Percentiles rank a stretch among this genome's conserved stretches.
phyloP scores from a whole-genome alignment of 768 basidiomycete species.

The Suillus subalutaceus region DNA sequence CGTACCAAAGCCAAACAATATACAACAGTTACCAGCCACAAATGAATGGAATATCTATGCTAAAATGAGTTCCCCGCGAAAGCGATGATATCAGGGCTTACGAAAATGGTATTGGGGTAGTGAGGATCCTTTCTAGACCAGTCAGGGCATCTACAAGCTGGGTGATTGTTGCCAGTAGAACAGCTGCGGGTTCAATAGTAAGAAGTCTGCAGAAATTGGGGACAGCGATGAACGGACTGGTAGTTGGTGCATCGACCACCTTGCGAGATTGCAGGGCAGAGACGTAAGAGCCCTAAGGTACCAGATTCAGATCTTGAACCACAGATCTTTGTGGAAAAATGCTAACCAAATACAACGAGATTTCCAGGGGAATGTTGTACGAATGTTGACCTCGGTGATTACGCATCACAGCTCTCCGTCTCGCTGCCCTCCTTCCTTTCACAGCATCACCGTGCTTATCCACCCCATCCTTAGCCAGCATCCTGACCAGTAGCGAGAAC shows the following conservation, averaged over 20 bases:
- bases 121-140: conserved; percentile 71
- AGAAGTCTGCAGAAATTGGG: conserved; percentile 6
- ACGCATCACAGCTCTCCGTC: conserved; percentile 52
- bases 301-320: conserved; percentile 6
- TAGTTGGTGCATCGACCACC: conserved; percentile 60
- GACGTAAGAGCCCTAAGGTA: conserved; percentile 65
- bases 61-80: conserved; percentile 6
- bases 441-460: conserved; percentile 30
- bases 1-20: conserved; percentile 64
- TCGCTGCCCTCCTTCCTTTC: conserved; percentile 65
- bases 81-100: conserved; percentile 30
- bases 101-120: conserved; percentile 79
- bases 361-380: conserved; percentile 70
- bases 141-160: conserved; percentile 67
- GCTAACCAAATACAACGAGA: conserved; percentile 67
- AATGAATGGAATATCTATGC: conserved; percentile 63
- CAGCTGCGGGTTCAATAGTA: conserved; percentile 36
- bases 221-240: conserved; percentile 43
- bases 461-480: conserved; percentile 48
- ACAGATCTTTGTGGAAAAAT: neutral
- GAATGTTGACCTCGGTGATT: conserved; percentile 40
- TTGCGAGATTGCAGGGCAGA: conserved; percentile 61
- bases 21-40: conserved; percentile 65
- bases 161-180: conserved; percentile 50
- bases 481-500: conserved; percentile 59